phyloP scores from a whole-genome alignment of 768 basidiomycete genomes.

The Boletus rufocinnamomeus region DNA sequence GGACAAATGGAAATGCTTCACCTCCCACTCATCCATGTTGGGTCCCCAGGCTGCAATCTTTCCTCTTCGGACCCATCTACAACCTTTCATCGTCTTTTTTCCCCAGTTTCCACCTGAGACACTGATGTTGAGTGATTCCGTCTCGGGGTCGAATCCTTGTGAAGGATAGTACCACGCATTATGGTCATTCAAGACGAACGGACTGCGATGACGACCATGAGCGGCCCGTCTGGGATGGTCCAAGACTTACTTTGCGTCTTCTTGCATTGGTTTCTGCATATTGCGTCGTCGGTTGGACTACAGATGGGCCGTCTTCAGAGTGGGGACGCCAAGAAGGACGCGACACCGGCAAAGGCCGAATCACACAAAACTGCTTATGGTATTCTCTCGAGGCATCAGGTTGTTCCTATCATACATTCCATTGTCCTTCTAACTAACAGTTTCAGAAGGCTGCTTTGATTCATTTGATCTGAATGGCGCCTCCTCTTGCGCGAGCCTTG shows the following conservation, averaged over 20 bases:
- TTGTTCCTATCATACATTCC: background rate
- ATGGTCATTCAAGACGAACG: slow-evolving; percentile 65
- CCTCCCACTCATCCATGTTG: slow-evolving; percentile 85
- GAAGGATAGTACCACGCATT: slow-evolving; percentile 86
- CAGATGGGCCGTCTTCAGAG: background rate
- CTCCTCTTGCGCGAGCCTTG: slow-evolving; percentile 58
- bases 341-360: slow-evolving; percentile 30
- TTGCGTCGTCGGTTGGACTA: background rate
- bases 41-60: slow-evolving; percentile 87
- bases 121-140: slow-evolving; percentile 51
- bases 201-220: slow-evolving; percentile 27
- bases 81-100: slow-evolving; percentile 70
- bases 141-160: slow-evolving; percentile 69
- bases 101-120: slow-evolving; percentile 80
- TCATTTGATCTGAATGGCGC: slow-evolving; percentile 23
- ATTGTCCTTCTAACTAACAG: slow-evolving; percentile 1
- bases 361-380: background rate
- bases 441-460: slow-evolving; percentile 1
- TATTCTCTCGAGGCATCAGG: background rate
- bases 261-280: slow-evolving; percentile 35
- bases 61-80: slow-evolving; percentile 79
- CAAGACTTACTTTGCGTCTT: slow-evolving; percentile 33
- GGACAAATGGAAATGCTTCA: slow-evolving; percentile 28
- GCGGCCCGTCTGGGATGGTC: background rate
- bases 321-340: background rate